Evolutionary conservation across 2,329 filamentous ascomycete species (phyloP).

Genomic region (Colletotrichum tropicicola): DNA sequence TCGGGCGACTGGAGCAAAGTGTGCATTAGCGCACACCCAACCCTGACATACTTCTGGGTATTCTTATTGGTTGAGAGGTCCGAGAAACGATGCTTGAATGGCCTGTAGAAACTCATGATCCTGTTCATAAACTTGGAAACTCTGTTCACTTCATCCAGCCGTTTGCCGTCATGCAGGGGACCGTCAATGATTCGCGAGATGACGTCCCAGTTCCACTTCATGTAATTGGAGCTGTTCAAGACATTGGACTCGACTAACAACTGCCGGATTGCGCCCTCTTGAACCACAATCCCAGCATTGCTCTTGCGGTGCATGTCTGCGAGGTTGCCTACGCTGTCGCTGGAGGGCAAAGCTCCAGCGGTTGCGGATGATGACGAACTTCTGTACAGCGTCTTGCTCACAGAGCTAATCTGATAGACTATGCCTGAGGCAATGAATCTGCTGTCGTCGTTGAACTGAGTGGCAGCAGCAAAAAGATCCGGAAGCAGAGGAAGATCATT

Average conservation of each 20-base stretch:
- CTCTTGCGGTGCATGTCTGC: slow-evolving; percentile 65
- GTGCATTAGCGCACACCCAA: slow-evolving; percentile 88
- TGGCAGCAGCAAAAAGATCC: slow-evolving; percentile 81
- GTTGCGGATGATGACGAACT: slow-evolving; percentile 62
- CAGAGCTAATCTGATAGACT: slow-evolving; percentile 97
- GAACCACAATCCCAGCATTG: slow-evolving; percentile 55
- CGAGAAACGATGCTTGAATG: slow-evolving; percentile 96
- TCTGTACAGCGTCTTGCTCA: slow-evolving; percentile 90
- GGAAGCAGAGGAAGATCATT: slow-evolving; percentile 87
- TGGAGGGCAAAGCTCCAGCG: slow-evolving; percentile 47
- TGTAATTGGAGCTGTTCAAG: slow-evolving; percentile 86
- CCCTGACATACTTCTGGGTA: slow-evolving; percentile 92
- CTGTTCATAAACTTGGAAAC: slow-evolving; percentile 97
- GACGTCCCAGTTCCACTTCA: slow-evolving; percentile 98
- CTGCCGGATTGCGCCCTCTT: slow-evolving; percentile 72
- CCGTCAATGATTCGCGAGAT: slow-evolving; percentile 93
- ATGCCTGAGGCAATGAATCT: slow-evolving; percentile 87
- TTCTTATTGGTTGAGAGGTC: slow-evolving; percentile 89
- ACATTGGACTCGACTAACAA: slow-evolving; percentile 82
- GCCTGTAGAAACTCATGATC: slow-evolving; percentile 92
- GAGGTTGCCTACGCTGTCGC: slow-evolving; percentile 57
- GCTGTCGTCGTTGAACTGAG: slow-evolving; percentile 74
- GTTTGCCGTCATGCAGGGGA: slow-evolving; percentile 87
- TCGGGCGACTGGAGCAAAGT: slow-evolving; percentile 87
- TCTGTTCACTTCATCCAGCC: slow-evolving; percentile 92